A percentile compares a stretch with the other conserved stretches of the same genome.
Evolutionary conservation across 2,329 filamentous ascomycete genomes (phyloP).

Genomic region (Xylariaceae sp.): DNA sequence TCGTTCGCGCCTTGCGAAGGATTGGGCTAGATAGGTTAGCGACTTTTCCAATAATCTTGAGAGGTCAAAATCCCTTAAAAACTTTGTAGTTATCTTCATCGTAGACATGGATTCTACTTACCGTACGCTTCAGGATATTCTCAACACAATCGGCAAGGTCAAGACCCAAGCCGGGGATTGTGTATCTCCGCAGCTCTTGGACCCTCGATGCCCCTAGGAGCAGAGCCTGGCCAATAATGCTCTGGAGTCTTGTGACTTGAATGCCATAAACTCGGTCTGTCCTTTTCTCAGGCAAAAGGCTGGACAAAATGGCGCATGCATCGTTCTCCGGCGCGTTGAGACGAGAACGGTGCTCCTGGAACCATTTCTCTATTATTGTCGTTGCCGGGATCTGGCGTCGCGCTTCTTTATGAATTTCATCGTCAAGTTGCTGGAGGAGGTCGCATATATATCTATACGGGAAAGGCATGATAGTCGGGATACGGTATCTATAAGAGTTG

Average conservation of each 20-base stretch:
- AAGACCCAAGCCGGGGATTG: constrained; percentile 54
- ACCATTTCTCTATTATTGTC: constrained; percentile 65
- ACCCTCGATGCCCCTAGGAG: constrained; percentile 64
- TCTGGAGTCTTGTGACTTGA: constrained; percentile 62
- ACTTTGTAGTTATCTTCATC: background rate
- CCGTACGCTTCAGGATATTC: constrained; percentile 63
- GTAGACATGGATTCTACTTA: constrained; percentile 37
- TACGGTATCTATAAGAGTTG: background rate
- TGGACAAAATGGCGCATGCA: constrained; percentile 69
- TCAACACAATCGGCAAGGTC: constrained; percentile 77
- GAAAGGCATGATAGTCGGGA: constrained; percentile 50
- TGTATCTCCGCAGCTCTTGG: constrained; percentile 65
- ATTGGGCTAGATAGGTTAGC: constrained; percentile 50
- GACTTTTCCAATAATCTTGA: background rate
- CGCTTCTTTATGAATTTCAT: constrained; percentile 38
- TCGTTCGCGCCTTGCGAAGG: constrained; percentile 39
- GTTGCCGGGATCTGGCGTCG: constrained; percentile 37
- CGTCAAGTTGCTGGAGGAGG: constrained; percentile 69
- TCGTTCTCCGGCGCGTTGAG: constrained; percentile 62
- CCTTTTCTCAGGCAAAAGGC: constrained; percentile 74
- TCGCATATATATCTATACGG: constrained; percentile 73
- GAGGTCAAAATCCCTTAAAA: background rate
- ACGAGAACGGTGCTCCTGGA: constrained; percentile 59
- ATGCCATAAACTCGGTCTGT: constrained; percentile 79
- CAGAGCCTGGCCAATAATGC: constrained; percentile 69